Evolutionary conservation across 345 rosid genomes (phyloP).

Genomic region (Nasturtium officinale): DNA sequence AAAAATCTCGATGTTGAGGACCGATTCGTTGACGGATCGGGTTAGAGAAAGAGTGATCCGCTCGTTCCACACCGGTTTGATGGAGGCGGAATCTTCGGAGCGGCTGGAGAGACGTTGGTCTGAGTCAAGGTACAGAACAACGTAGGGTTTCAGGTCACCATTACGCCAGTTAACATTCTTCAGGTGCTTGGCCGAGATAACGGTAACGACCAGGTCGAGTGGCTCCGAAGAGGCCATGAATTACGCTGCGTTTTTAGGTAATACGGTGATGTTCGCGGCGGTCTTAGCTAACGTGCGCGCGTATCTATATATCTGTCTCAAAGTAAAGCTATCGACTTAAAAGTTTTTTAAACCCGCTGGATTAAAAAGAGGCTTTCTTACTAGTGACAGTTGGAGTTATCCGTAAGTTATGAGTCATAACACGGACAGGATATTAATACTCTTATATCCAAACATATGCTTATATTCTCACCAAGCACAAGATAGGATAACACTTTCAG

Average conservation of each 20-base stretch:
- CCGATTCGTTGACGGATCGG: conserved; percentile 51
- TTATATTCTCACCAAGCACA: conserved; percentile 5
- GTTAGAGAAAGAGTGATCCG: conserved; percentile 53
- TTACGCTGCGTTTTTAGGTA: conserved; percentile 24
- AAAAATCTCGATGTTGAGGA: conserved; percentile 55
- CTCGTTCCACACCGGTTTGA: conserved; percentile 60
- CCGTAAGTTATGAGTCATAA: no score
- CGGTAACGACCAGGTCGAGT: conserved; percentile 48
- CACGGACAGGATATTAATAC: conserved; percentile 8
- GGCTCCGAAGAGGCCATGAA: conserved; percentile 49
- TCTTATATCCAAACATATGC: conserved; percentile 29
- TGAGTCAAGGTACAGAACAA: conserved; percentile 54
- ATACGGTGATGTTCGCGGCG: conserved; percentile 40
- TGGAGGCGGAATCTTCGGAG: conserved; percentile 46
- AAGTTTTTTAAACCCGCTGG: background rate
- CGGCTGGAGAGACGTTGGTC: conserved; percentile 54
- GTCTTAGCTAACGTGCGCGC: conserved; percentile 42
- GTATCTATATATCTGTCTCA: conserved; percentile 6
- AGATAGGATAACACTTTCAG: conserved; percentile 45
- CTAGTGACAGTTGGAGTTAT: conserved; percentile 22
- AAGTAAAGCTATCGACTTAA: background rate
- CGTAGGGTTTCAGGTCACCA: conserved; percentile 63
- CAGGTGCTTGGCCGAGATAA: conserved; percentile 59
- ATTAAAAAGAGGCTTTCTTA: background rate
- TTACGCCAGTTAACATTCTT: conserved; percentile 74